Base-by-base conservation (phyloP, 768 basidiomycete genomes). In the Artomyces pyxidatus region DNA sequence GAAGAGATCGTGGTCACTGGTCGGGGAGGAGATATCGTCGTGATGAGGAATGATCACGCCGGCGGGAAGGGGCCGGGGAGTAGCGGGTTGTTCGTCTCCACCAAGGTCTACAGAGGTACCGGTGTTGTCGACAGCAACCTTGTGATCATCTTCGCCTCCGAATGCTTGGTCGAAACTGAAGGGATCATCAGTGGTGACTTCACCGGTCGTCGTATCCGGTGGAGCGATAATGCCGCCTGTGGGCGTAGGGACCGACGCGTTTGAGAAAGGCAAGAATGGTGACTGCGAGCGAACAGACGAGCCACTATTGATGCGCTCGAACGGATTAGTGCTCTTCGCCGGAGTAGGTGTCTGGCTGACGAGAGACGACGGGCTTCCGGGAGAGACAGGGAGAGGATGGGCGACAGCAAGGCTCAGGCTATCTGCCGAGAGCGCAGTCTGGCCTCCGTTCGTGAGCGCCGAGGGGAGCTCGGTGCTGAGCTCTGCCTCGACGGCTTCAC, bases 311-410 rank as follows among this genome's bases (percentile, higher is more conserved):
- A 93, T 64, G 40, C 84, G 71, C 51, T 89, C 92, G 60, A 97
- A 97, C 3, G 93, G 94, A 63, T 97, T 97, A 60, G 85, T 95
- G 59, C 88, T 92, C 71, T 88, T 88, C 48, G 66, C 63, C 39
- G 64, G 63, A 19, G 66, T 52, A 5, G 54, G 39, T n/a, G 69
- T 66, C n/a, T n/a, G n/a, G 21, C 80, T 74, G 30, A 68, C 58
- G 7, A 71, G 64, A 6, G 81, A 76, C n/a, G 59, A 46, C 1
- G 57, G 49, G 17, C 52, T 47, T 16, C 83, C 80, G 32, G 91
- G 89, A 0, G 87, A 81, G 19, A 68, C 60, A 6, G 90, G 89
- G 22, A 91, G 71, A 1, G 86, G 80, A 11, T 87, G 79, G n/a
- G 77, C 69, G 16, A 83, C 80, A 39, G 90, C 85, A 55, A 82